phyloP scores from a whole-genome alignment of 352 stramenopile genomes.

The Ophiocytium majus region DNA sequence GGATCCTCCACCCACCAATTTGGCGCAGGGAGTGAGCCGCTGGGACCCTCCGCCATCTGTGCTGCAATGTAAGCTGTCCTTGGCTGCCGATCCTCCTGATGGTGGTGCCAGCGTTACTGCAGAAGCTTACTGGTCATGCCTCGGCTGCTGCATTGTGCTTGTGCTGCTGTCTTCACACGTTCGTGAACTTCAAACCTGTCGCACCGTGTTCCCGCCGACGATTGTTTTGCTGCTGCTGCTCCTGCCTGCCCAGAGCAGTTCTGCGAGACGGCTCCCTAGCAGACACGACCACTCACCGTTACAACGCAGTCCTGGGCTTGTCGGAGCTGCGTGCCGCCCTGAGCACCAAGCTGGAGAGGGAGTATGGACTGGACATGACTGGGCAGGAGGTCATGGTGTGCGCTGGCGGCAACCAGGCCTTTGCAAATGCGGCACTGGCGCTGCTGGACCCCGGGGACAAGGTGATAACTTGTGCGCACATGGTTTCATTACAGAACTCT shows the following conservation, averaged over 20 bases:
- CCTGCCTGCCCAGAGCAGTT: too few species aligned
- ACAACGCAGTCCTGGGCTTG: conserved; percentile 29
- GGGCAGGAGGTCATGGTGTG: conserved; percentile 67
- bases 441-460: conserved; percentile 63
- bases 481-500: too few species aligned
- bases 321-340: conserved; percentile 36
- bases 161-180: background rate
- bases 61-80: conserved; percentile 17
- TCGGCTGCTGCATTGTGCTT: background rate
- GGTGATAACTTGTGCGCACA: too few species aligned
- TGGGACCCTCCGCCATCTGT: conserved; percentile 43
- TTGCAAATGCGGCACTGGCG: conserved; percentile 69
- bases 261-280: background rate
- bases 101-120: background rate
- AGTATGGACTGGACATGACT: conserved; percentile 48
- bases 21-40: conserved; percentile 48
- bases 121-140: background rate
- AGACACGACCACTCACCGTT: background rate
- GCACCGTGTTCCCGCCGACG: background rate
- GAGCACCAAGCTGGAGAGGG: conserved; percentile 28
- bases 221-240: too few species aligned
- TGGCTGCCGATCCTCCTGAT: background rate
- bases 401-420: conserved; percentile 73
- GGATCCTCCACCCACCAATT: conserved; percentile 27
- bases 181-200: background rate